Conservation (phyloP, 345 rosid species). For the Eucalyptus erythrocorys region DNA sequence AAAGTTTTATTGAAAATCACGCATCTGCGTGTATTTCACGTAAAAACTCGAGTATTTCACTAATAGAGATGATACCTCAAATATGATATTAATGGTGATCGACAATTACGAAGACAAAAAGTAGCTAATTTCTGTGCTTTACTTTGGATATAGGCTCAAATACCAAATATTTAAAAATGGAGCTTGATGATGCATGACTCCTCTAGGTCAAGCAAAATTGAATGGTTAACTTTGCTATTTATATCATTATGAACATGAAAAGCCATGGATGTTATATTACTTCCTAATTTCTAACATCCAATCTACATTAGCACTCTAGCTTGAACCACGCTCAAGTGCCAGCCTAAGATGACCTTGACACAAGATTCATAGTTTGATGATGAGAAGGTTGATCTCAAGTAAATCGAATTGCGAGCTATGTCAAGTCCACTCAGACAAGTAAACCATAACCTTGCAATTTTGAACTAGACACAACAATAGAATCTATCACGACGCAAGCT, state of each 20-base stretch:
- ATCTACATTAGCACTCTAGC: not conserved
- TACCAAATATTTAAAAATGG: not conserved
- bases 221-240: not conserved
- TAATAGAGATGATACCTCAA: not conserved
- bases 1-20: not conserved
- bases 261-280: not conserved
- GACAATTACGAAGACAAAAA: rapidly evolving
- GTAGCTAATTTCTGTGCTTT: not conserved
- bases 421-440: not conserved
- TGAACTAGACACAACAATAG: not conserved
- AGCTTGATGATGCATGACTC: not conserved
- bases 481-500: not conserved
- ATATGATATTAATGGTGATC: not conserved
- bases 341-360: not conserved
- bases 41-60: rapidly evolving
- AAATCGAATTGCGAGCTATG: not conserved
- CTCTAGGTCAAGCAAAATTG: not conserved
- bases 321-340: not conserved
- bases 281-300: not conserved
- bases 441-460: not conserved
- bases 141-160: not conserved
- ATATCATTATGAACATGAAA: not conserved
- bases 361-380: not conserved
- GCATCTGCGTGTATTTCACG: no score
- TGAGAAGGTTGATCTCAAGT: not conserved